Evolutionary conservation across 192 early-diverging fungal genomes (phyloP).

Genomic region (Gorgonomyces haynaldii): DNA sequence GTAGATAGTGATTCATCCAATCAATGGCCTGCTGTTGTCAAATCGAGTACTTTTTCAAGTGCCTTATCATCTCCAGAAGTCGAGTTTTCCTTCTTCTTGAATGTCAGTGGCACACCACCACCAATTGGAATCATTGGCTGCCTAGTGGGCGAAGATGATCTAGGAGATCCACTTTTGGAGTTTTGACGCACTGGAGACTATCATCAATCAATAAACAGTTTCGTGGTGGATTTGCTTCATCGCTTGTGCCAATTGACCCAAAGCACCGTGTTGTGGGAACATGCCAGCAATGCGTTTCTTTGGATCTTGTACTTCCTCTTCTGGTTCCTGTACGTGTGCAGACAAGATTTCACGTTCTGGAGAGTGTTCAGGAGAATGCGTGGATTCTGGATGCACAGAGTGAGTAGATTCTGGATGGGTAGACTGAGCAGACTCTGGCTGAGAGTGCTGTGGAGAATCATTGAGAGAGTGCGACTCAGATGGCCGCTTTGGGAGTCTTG

Average conservation of each 20-base stretch:
- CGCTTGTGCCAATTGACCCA: slow-evolving; percentile 29
- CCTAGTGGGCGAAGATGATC: slow-evolving; percentile 6
- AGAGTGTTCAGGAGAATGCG: too few relatives aligned
- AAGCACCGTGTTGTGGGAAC: slow-evolving; percentile 17
- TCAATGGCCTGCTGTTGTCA: slow-evolving; percentile 23
- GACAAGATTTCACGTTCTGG: too few relatives aligned
- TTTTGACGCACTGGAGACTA: background rate
- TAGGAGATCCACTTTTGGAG: background rate
- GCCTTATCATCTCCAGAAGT: slow-evolving; percentile 36
- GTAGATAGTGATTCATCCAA: slow-evolving; percentile 35
- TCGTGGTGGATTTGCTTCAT: slow-evolving; percentile 20
- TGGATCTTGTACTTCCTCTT: background rate
- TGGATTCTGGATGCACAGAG: too few relatives aligned
- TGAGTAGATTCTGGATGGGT: too few relatives aligned
- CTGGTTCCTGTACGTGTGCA: too few relatives aligned
- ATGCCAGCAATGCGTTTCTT: background rate
- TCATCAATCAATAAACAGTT: background rate
- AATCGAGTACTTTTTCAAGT: slow-evolving; percentile 31
- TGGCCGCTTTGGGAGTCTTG: too few relatives aligned
- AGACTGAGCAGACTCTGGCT: too few relatives aligned
- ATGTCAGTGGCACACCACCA: slow-evolving; percentile 2
- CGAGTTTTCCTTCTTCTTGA: slow-evolving; percentile 32
- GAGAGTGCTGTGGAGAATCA: too few relatives aligned
- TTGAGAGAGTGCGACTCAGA: too few relatives aligned
- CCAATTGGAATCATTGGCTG: slow-evolving; percentile 8